Conservation (phyloP, 306 rosid species). For the Trifolium repens region DNA sequence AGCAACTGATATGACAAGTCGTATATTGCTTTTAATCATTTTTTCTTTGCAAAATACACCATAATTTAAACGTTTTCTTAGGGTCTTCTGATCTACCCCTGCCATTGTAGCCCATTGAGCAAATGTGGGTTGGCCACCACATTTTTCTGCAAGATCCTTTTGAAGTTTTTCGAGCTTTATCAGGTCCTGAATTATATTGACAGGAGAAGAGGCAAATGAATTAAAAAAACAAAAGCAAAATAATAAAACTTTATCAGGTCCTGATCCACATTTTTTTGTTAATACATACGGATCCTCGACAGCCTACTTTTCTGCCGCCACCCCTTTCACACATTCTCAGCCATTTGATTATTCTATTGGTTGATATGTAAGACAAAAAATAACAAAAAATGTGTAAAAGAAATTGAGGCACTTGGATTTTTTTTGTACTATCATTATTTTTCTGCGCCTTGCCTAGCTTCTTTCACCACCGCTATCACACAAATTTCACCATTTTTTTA, state of each 20-base stretch:
- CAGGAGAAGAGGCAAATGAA: conserved; percentile 42
- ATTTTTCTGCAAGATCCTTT: conserved; percentile 77
- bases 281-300: too few relatives aligned
- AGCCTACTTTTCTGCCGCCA: too few relatives aligned
- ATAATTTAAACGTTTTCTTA: conserved; percentile 74
- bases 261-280: too few relatives aligned
- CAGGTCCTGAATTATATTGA: conserved; percentile 65
- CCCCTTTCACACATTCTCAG: too few relatives aligned
- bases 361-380: too few relatives aligned
- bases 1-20: conserved; percentile 96
- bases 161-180: conserved; percentile 83
- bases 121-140: conserved; percentile 71
- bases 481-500: too few relatives aligned
- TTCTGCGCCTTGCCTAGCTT: too few relatives aligned
- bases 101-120: conserved; percentile 97
- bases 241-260: background rate
- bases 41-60: conserved; percentile 86
- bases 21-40: conserved; percentile 92
- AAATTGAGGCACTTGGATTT: too few relatives aligned
- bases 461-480: too few relatives aligned
- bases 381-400: too few relatives aligned
- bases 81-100: conserved; percentile 78
- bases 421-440: too few relatives aligned
- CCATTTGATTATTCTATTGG: too few relatives aligned
- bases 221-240: conserved; percentile 32